Conservation (phyloP, 2,329 filamentous ascomycete genomes). For the Ophiostoma himal-ulmi region DNA sequence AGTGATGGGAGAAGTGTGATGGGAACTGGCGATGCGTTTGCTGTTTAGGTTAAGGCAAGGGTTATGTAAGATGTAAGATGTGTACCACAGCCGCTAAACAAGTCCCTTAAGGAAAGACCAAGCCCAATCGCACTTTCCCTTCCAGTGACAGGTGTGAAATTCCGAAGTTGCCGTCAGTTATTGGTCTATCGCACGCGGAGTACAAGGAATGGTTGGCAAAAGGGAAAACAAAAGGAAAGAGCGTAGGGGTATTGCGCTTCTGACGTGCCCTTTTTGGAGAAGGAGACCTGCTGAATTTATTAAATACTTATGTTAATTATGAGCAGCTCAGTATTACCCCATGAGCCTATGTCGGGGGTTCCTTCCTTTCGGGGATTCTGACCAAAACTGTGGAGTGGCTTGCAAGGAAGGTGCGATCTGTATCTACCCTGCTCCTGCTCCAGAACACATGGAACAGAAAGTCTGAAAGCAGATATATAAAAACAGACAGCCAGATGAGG, state of each 20-base stretch:
- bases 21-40: background rate
- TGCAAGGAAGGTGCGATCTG: constrained; percentile 1
- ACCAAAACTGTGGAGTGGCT: background rate
- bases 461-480: background rate
- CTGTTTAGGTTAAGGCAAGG: background rate
- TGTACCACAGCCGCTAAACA: background rate
- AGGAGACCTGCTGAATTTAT: background rate
- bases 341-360: constrained; percentile 9
- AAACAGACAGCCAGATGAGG: background rate
- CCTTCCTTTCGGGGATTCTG: constrained; percentile 8
- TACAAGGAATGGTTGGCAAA: background rate
- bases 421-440: background rate
- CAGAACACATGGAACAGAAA: background rate
- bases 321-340: background rate
- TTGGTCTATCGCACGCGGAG: background rate
- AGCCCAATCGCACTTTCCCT: constrained; percentile 1
- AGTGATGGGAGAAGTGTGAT: background rate
- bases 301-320: background rate
- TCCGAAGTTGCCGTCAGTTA: background rate
- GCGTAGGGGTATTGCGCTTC: background rate
- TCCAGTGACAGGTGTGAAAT: constrained; percentile 1
- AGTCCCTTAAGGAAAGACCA: background rate
- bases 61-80: background rate
- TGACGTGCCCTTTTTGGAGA: constrained; percentile 2
- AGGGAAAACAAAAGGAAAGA: background rate